A percentile compares a stretch with the other conserved stretches of the same genome.
Evolutionary conservation across 2,329 filamentous ascomycete species (phyloP).

Genomic region (Ascosphaera pollenicola): DNA sequence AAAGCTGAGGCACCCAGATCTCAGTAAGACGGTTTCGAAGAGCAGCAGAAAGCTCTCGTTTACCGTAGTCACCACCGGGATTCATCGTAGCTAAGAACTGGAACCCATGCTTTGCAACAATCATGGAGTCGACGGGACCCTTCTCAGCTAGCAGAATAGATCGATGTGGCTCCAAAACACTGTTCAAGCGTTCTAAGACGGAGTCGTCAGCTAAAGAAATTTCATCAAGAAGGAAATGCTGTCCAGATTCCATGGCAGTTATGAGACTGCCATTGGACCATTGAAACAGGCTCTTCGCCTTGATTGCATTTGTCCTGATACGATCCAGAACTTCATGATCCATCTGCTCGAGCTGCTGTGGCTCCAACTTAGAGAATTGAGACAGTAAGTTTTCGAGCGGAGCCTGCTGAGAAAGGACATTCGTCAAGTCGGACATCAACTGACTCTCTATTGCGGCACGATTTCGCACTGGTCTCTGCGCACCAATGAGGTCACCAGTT

Average conservation of each 20-base stretch:
- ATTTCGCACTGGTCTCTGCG: conserved; percentile 78
- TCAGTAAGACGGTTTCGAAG: conserved; percentile 93
- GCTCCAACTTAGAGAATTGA: conserved; percentile 33
- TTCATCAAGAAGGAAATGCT: conserved; percentile 88
- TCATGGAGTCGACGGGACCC: conserved; percentile 59
- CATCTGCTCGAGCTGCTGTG: conserved; percentile 23
- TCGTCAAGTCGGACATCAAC: conserved; percentile 38
- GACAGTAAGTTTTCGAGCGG: conserved; percentile 34
- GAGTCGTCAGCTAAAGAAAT: conserved; percentile 97
- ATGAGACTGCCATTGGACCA: conserved; percentile 92
- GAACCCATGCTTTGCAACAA: conserved; percentile 57
- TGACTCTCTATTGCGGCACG: conserved; percentile 47
- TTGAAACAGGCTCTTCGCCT: conserved; percentile 74
- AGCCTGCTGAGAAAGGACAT: conserved; percentile 17
- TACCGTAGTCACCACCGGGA: conserved; percentile 92
- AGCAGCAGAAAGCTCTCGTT: conserved; percentile 88
- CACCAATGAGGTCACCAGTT: conserved; percentile 90
- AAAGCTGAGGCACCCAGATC: conserved; percentile 87
- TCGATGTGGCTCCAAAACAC: conserved; percentile 73
- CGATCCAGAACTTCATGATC: conserved; percentile 25
- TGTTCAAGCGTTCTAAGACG: conserved; percentile 87
- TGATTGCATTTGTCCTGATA: conserved; percentile 28
- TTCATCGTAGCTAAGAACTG: conserved; percentile 99
- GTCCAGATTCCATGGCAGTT: conserved; percentile 72
- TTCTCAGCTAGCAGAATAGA: conserved; percentile 86